phyloP scores from a whole-genome alignment of 1,284 basidiomycete genomes.

The Trametes hirsuta region DNA sequence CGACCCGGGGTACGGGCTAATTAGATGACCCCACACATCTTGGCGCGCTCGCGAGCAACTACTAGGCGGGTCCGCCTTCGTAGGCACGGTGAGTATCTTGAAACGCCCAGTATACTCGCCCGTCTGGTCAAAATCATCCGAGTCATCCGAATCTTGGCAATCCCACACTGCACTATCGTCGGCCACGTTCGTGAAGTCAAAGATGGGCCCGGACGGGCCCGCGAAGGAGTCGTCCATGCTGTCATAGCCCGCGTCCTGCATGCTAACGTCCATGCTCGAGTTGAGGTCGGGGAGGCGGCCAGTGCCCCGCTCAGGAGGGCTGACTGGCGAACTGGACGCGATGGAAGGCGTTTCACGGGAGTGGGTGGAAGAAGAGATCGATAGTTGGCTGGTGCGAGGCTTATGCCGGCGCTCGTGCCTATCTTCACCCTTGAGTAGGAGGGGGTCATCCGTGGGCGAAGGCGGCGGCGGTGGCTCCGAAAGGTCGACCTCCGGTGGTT shows the following conservation, averaged over 20 bases:
- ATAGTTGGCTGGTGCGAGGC: conserved; percentile 1
- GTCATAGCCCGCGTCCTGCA: conserved; percentile 17
- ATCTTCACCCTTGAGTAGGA: conserved; percentile 56
- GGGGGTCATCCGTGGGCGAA: conserved; percentile 73
- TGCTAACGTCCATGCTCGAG: conserved; percentile 20
- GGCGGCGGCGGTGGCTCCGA: conserved; percentile 61
- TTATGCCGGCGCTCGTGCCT: conserved; percentile 12
- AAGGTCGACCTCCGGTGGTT: conserved; percentile 66
- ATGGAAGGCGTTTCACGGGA: conserved; percentile 30
- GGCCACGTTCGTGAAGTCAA: conserved; percentile 30
- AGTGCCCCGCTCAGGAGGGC: conserved; percentile 5
- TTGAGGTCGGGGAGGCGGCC: conserved; percentile 23
- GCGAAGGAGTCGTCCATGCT: conserved; percentile 26
- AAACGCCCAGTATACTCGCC: conserved; percentile 72
- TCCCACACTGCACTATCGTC: conserved; percentile 35
- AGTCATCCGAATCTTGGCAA: conserved; percentile 36
- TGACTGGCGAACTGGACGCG: conserved; percentile 30
- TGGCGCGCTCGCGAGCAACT: conserved; percentile 52
- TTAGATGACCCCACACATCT: conserved; percentile 68
- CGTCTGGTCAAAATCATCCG: conserved; percentile 36
- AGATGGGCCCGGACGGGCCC: conserved; percentile 32
- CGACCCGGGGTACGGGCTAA: conserved; percentile 53
- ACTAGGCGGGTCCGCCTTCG: conserved; percentile 69
- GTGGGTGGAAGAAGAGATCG: conserved; percentile 12
- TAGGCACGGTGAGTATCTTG: conserved; percentile 54